Base-by-base conservation (phyloP, 345 rosid species). In the Firmiana major region DNA sequence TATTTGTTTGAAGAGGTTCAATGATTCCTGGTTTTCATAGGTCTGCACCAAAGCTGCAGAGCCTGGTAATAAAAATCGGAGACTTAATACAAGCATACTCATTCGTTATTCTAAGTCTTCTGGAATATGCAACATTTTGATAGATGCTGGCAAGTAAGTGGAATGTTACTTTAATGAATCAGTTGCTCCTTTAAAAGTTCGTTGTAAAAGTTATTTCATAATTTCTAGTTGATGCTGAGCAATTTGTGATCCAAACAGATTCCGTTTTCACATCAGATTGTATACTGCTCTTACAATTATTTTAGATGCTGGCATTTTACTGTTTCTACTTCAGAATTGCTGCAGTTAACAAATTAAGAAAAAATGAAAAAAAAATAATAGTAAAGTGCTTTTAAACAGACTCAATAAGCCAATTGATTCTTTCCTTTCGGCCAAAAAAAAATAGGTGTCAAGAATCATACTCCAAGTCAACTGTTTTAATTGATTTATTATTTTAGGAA, bases 71-170 rank as follows among this genome's bases (percentile, higher is more conserved):
- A 93, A 79, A 82, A 95, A 91, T 73, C 89, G 81, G 86, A 91
- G 98, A 82, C 95, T 93, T 73, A 31, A 31, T 31, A 31, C 34
- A 31, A 3, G 34, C 34, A 31, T 31, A 31, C 34, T 31, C 3
- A 84, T 95, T 84, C 90, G 91, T n/a, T 83, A 85, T 75, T 68
- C 82, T 26, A 85, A 83, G 60, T 87, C 88, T 22, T 76, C 83
- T 10, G 34, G 93, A 46, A 82, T 64, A 67, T 73, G 80, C 73
- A 83, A 93, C 86, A 86, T 91, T 82, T 84, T 95, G 0, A 88
- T 95, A 79, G 99, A 95, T 83, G 91, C 89, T 80, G 99, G 98
- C 84, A 95, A 93, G 97, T 91, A 86, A 88, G 99, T 88, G 34
- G 82, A 81, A 63, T 40, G 73, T n/a, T 48, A 21, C 54, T 66